Conservation (phyloP, 441 rosid species). For the Aleurites moluccanus region DNA sequence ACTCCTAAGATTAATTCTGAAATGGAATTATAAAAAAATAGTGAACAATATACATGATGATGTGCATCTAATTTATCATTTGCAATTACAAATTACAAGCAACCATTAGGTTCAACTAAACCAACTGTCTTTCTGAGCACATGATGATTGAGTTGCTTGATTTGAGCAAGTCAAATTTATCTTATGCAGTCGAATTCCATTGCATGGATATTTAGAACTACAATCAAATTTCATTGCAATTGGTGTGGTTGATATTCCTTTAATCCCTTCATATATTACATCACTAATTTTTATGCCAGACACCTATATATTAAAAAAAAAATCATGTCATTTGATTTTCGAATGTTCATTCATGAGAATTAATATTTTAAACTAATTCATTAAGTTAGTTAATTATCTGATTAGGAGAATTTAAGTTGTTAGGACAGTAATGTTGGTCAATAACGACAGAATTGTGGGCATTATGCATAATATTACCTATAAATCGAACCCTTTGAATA, state of each 20-base stretch:
- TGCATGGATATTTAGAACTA: slow-evolving; percentile 8
- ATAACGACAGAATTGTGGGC: background rate
- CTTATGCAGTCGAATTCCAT: background rate
- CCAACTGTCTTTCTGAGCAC: background rate
- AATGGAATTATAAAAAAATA: too few species aligned
- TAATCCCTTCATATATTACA: slow-evolving; percentile 9
- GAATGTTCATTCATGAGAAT: too few species aligned
- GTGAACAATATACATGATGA: too few species aligned
- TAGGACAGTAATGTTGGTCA: background rate
- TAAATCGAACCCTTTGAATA: background rate
- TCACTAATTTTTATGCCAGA: slow-evolving; percentile 13
- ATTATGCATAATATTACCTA: background rate
- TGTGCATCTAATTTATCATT: too few species aligned
- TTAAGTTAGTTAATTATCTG: background rate
- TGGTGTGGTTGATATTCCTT: slow-evolving; percentile 6
- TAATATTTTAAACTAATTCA: too few species aligned
- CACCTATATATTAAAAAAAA: background rate
- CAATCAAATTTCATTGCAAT: slow-evolving; percentile 17
- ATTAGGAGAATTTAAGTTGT: background rate
- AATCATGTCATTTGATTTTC: too few species aligned
- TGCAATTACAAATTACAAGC: background rate
- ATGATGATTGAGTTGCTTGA: slow-evolving; percentile 8
- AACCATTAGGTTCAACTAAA: background rate
- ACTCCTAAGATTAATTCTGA: too few species aligned
- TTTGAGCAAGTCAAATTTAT: background rate